phyloP scores from a whole-genome alignment of 148 eudicot species.

The Dysphania ambrosioides region DNA sequence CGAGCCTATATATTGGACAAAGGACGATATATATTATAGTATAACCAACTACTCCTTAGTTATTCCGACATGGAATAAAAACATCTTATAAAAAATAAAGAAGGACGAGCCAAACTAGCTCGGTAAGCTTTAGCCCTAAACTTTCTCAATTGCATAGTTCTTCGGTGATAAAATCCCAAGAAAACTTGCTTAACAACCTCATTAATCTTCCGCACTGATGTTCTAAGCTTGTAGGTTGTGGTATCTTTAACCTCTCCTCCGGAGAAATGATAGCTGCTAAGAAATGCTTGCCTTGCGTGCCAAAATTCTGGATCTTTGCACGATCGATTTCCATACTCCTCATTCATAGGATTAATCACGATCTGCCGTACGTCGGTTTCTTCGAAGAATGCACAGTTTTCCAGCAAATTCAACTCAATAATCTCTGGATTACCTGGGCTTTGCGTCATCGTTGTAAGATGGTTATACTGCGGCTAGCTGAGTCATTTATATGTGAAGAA shows the following conservation, averaged over 20 bases:
- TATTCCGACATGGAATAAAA: conserved; percentile 21
- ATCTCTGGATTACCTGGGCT: conserved; percentile 12
- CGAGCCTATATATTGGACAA: no score
- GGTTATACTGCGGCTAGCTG: neutral
- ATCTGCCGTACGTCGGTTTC: conserved; percentile 33
- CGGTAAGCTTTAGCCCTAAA: conserved; percentile 9
- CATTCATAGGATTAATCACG: conserved; percentile 27
- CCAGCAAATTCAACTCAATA: conserved; percentile 9
- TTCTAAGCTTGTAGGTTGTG: conserved; percentile 15
- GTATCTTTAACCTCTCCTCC: conserved; percentile 2
- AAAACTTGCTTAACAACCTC: conserved; percentile 13
- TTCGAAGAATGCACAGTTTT: conserved; percentile 9
- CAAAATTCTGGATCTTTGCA: conserved; percentile 35
- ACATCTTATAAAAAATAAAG: conserved; percentile 21
- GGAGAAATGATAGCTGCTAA: conserved; percentile 30
- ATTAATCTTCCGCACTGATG: conserved; percentile 6
- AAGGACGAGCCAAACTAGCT: conserved; percentile 14
- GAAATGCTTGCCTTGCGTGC: conserved; percentile 33
- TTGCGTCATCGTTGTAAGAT: conserved; percentile 6
- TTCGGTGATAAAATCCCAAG: conserved; percentile 20
- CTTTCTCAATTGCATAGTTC: conserved; percentile 7
- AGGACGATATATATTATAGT: neutral
- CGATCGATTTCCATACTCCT: conserved; percentile 26
- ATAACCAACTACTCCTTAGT: neutral
- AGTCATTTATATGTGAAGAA: conserved; percentile 10